These are phyloP conservation scores for Zymoseptoria crescenta DNA, from an alignment of 2,329 filamentous ascomycete species.

Conservation along the genomic window DNA sequence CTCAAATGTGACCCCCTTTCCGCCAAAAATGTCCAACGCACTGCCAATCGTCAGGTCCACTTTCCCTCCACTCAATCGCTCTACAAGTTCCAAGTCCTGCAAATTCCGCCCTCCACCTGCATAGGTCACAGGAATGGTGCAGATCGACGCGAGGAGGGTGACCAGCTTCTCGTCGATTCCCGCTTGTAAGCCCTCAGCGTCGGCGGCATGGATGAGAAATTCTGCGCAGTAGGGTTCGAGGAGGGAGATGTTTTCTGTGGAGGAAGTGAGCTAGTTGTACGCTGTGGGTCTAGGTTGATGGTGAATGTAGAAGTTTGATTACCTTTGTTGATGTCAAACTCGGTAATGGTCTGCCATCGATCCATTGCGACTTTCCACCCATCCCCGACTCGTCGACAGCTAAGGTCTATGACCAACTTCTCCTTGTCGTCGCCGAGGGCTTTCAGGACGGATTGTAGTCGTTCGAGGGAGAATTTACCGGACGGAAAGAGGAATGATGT, in stretches of 20 bases:
- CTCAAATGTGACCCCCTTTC: slow-evolving; percentile 73
- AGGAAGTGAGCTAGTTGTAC: slow-evolving; percentile 4
- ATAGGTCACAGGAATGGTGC: slow-evolving; percentile 87
- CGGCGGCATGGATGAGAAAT: slow-evolving; percentile 93
- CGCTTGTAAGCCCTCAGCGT: slow-evolving; percentile 87
- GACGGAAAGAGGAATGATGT: slow-evolving; percentile 90
- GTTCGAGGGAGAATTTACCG: slow-evolving; percentile 68
- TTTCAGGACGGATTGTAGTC: slow-evolving; percentile 65
- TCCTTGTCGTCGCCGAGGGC: slow-evolving; percentile 65
- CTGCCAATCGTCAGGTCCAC: slow-evolving; percentile 95
- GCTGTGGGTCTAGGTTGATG: neutral
- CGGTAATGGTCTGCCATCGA: slow-evolving; percentile 96
- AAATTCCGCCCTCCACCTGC: slow-evolving; percentile 84
- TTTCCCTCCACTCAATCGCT: slow-evolving; percentile 66
- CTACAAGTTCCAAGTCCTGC: slow-evolving; percentile 74
- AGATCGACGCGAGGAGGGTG: slow-evolving; percentile 69
- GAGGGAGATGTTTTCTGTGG: slow-evolving; percentile 61
- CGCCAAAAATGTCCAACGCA: slow-evolving; percentile 91
- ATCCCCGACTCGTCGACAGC: slow-evolving; percentile 68
- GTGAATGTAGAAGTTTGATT: slow-evolving; percentile 14
- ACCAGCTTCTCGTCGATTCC: slow-evolving; percentile 87
- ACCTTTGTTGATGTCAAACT: slow-evolving; percentile 90
- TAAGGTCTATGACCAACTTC: slow-evolving; percentile 90
- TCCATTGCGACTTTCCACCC: slow-evolving; percentile 98
- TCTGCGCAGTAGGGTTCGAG: slow-evolving; percentile 92